A percentile compares a stretch with the other conserved stretches of the same genome.
Evolutionary conservation across 2,329 filamentous ascomycete species (phyloP).

Genomic region (Penicillium sp.): DNA sequence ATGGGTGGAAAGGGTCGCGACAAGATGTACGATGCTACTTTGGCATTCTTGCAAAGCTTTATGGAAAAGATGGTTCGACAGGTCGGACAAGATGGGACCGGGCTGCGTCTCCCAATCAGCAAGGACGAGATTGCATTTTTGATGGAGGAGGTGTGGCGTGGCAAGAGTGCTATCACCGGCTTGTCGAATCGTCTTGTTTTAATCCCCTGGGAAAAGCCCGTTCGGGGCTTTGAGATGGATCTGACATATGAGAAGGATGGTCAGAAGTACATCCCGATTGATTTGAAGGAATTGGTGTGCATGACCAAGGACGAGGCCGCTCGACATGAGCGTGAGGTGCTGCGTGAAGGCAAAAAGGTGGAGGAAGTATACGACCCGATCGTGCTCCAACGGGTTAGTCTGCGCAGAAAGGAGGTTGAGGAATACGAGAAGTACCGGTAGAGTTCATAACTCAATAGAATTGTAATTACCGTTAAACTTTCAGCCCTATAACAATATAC

Average conservation of each 20-base stretch:
- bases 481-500: background rate
- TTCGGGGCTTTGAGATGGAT: slow-evolving; percentile 57
- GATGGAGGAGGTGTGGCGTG: slow-evolving; percentile 81
- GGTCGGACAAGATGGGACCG: slow-evolving; percentile 54
- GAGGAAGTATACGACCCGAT: slow-evolving; percentile 70
- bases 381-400: slow-evolving; percentile 63
- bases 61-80: slow-evolving; percentile 70
- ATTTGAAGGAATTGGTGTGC: slow-evolving; percentile 69
- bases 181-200: slow-evolving; percentile 73
- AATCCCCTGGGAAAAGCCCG: slow-evolving; percentile 72
- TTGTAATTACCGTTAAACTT: background rate
- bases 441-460: background rate
- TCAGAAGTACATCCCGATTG: slow-evolving; percentile 70
- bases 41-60: slow-evolving; percentile 67
- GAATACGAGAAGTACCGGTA: slow-evolving; percentile 48
- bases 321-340: slow-evolving; percentile 72
- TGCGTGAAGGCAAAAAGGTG: slow-evolving; percentile 62
- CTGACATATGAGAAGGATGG: slow-evolving; percentile 56
- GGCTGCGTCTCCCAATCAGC: slow-evolving; percentile 74
- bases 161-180: slow-evolving; percentile 76
- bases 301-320: slow-evolving; percentile 90
- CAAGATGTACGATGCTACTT: slow-evolving; percentile 85
- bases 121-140: slow-evolving; percentile 80
- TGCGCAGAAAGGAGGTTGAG: slow-evolving; percentile 63
- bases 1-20: slow-evolving; percentile 74